phyloP scores from a whole-genome alignment of 305 asterid species.

The Andrographis paniculata region DNA sequence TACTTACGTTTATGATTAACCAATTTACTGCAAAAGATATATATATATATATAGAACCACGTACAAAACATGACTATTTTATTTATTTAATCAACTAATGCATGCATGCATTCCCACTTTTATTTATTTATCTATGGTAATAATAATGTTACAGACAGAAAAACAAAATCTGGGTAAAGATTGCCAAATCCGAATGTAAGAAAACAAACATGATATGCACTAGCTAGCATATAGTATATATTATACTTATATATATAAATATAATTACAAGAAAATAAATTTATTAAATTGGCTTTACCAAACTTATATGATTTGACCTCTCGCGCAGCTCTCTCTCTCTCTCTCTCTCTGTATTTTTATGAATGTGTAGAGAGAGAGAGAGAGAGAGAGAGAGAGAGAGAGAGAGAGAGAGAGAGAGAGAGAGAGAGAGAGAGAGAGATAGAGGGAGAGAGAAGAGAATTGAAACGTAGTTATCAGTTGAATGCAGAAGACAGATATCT shows the following conservation, averaged over 20 bases:
- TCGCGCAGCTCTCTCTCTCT: slow-evolving; percentile 35
- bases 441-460: slow-evolving; percentile 26
- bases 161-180: background rate
- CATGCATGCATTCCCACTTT: too few relatives aligned
- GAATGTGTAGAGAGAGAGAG: slow-evolving; percentile 23
- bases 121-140: too few relatives aligned
- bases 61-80: too few relatives aligned
- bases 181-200: background rate
- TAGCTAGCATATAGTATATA: background rate
- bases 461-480: slow-evolving; percentile 60
- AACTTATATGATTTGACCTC: slow-evolving; percentile 50
- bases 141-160: too few relatives aligned
- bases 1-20: too few relatives aligned
- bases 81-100: too few relatives aligned
- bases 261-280: slow-evolving; percentile 18
- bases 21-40: too few relatives aligned
- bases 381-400: slow-evolving; percentile 24
- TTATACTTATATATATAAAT: too few relatives aligned
- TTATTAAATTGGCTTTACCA: slow-evolving; percentile 10
- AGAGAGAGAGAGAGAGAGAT: slow-evolving; percentile 23
- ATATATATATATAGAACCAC: too few relatives aligned
- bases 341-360: slow-evolving; percentile 28
- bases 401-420: slow-evolving; percentile 36
- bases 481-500: slow-evolving; percentile 36
- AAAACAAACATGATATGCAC: background rate